Evolutionary conservation across 345 rosid species (phyloP).

Genomic region (Pistacia vera): DNA sequence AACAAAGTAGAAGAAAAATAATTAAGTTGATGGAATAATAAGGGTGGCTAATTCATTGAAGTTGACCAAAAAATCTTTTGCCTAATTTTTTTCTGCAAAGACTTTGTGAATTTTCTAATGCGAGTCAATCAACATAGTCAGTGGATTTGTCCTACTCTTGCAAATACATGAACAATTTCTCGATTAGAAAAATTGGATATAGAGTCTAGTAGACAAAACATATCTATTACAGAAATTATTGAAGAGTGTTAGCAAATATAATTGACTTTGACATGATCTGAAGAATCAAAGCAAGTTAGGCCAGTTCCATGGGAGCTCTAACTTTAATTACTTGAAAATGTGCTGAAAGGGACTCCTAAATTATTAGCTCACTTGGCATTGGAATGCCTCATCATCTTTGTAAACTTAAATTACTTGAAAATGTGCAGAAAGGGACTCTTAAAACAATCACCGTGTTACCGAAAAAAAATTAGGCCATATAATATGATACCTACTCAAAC

Average conservation of each 20-base stretch:
- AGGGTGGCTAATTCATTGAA: background rate
- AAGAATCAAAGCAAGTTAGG: slow-evolving; percentile 19
- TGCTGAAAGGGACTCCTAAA: background rate
- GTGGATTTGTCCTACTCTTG: background rate
- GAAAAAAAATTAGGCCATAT: too few species aligned
- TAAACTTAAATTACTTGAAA: background rate
- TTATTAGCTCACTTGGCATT: background rate
- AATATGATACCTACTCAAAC: too few species aligned
- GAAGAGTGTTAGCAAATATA: background rate
- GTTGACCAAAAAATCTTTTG: slow-evolving; percentile 10
- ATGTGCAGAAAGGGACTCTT: background rate
- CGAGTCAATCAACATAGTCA: slow-evolving; percentile 3
- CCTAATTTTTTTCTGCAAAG: slow-evolving; percentile 5
- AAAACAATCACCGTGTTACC: too few species aligned
- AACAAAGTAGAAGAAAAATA: background rate
- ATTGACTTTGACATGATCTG: slow-evolving; percentile 8
- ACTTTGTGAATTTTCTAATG: background rate
- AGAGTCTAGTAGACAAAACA: background rate
- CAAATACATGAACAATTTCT: background rate
- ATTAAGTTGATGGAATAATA: background rate
- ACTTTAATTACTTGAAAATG: background rate
- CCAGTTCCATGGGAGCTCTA: background rate
- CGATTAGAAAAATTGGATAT: too few species aligned
- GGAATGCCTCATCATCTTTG: too few species aligned
- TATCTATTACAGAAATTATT: background rate